Evolutionary conservation across 2,329 filamentous ascomycete genomes (phyloP), one percentile per base, ranked within the genome.

Genomic region (Karstenula rhodostoma): DNA sequence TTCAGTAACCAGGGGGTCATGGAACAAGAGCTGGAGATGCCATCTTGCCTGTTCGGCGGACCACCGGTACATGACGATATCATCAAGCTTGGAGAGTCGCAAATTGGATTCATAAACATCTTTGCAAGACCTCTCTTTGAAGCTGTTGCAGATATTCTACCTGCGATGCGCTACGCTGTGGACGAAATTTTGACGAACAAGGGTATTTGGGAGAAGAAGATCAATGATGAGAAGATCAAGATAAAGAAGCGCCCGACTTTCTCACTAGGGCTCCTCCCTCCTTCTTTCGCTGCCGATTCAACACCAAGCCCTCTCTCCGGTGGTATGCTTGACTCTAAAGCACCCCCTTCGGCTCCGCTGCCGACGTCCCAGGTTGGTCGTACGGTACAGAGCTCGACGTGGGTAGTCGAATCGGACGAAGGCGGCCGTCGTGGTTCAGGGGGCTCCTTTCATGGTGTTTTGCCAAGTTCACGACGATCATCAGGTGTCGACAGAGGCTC

Each of bases 41-140:
- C 90, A 49, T 94, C 94, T 0, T 94, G 94, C 32, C 85, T 99
- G 3, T 93, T 96, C 70, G 89, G 87, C 57, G 87, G 87, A 1
- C 87, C 94, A 1, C 89, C 90, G 3, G 93, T 95, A 43, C 89
- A 92, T 59, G 92, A 94, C 69, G 94, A 97, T 69, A 84, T 91
- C 33, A 83, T 93, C 63, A 94, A 94, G 57, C 84, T 97, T 56
- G 91, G 89, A 64, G 93, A 92, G 67, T 91, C 93, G 8, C 95
- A 99, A 78, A 90, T 97, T 57, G 90, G 92, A 25, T 99, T 99
- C 79, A 97, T 98, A 92, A 95, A 93, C 66, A 87, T 97, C 70
- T 98, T 98, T 76, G 95, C 94, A 17, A 88, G 94, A 51, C 95
- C 95, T 1, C 85, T 99, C 0, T 99, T 99, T 74, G 89, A 93